Base-by-base conservation (phyloP, 176 grass and related monocot species). In the Tillandsia leiboldiana region DNA sequence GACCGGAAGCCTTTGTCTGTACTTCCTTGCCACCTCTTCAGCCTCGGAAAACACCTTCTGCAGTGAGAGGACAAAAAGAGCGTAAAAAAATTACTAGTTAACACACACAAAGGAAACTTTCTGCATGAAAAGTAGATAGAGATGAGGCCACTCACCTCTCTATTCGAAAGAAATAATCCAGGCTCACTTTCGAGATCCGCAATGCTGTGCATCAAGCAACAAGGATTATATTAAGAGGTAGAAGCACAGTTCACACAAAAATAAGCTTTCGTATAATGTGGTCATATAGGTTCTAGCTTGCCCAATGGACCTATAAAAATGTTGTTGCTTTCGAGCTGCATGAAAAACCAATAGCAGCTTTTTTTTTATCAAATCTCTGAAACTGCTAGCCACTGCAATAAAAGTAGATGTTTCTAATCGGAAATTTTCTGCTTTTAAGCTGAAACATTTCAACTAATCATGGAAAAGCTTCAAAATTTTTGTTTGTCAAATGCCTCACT, bases 41-140 rank as follows among this genome's bases (percentile, higher is more conserved):
- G 89, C 94, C 74, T 90, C 89, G 22, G 79, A 87, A 71, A 87
- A 90, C 59, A 99, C 94, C 78, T 77, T 90, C 94, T 93, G 82
- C 42, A 68, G 65, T 10, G 50, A 50, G 47, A 73, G 4, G 83
- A 59, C 10, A 72, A 11, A 64, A 79, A n/a, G 69, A 2, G 48
- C 59, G 64, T 42, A 81, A 24, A 65, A 65, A 12, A 62, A 61
- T 47, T 22, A 66, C 2, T 75, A 51, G 10, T 2, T 27, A 58
- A 62, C 12, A 26, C 51, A 9, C 29, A 62, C 2, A 11, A 77
- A 42, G 57, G n/a, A 64, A 14, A 14, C 49, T 3, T 15, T 0
- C 9, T 47, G 49, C 15, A 50, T 9, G 29, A 2, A 57, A 74
- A 73, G 22, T 14, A 49, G 17, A 73, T 12, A 67, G 70, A 77